phyloP scores from a whole-genome alignment of 2,329 filamentous ascomycete genomes.

The Colletotrichum shisoi region DNA sequence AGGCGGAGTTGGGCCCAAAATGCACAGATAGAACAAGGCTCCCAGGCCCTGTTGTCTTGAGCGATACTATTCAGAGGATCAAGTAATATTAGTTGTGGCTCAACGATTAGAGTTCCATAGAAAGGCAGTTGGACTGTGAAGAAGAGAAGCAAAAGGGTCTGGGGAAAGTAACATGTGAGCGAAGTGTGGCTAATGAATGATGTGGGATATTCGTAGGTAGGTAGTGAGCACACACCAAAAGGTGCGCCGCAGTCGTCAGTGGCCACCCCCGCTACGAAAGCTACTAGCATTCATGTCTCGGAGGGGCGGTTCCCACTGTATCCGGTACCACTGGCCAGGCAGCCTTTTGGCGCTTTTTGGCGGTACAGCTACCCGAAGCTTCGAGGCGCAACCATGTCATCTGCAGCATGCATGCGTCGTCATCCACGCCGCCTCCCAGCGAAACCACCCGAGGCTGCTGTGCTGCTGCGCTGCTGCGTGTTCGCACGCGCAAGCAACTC shows the following conservation, averaged over 20 bases:
- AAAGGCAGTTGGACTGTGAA: conserved; percentile 1
- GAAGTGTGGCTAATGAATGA: conserved; percentile 32
- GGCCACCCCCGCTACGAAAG: conserved; percentile 36
- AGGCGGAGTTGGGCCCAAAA: too few relatives aligned
- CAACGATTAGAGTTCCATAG: conserved; percentile 8
- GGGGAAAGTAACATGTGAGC: conserved; percentile 28
- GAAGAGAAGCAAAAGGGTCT: conserved; percentile 1
- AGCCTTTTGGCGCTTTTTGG: conserved; percentile 14
- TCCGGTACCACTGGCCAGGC: conserved; percentile 29
- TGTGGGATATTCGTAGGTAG: conserved; percentile 30
- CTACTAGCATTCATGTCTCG: conserved; percentile 36
- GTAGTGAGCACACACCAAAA: background rate
- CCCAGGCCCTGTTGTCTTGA: conserved; percentile 24
- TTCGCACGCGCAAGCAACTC: conserved; percentile 38
- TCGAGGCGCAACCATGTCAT: conserved; percentile 33
- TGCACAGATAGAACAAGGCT: background rate
- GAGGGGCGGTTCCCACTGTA: conserved; percentile 36
- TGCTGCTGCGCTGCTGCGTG: conserved; percentile 31
- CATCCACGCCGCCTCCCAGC: conserved; percentile 23
- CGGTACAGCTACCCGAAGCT: conserved; percentile 32
- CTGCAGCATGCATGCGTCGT: conserved; percentile 39
- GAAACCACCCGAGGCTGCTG: background rate
- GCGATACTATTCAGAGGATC: conserved; percentile 20
- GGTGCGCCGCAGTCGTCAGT: conserved; percentile 16
- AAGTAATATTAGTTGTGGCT: conserved; percentile 10